These are phyloP conservation scores for Diversispora epigaea DNA, from an alignment of 192 early-diverging fungal genomes.

Conservation along the genomic window DNA sequence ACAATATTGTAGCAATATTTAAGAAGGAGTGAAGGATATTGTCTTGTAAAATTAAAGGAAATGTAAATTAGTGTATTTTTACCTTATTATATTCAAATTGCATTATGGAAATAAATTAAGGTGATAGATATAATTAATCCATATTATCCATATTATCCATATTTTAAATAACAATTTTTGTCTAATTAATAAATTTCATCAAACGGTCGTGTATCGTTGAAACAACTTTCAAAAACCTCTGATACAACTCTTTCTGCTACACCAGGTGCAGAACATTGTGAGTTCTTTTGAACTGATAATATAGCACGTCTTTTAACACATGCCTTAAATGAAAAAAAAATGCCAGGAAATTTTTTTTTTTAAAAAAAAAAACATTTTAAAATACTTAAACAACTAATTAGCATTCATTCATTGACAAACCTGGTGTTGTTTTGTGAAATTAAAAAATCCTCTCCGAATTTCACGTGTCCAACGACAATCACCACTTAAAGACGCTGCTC, in stretches of 20 bases:
- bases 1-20: too few species aligned
- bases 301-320: constrained; percentile 88
- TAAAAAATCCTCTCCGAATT: constrained; percentile 62
- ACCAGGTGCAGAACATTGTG: constrained; percentile 66
- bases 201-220: constrained; percentile 92
- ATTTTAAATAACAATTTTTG: too few species aligned
- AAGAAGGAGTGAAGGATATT: too few species aligned
- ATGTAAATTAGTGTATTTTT: too few species aligned
- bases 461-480: constrained; percentile 75
- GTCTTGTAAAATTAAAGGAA: too few species aligned
- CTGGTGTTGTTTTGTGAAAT: constrained; percentile 79
- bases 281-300: constrained; percentile 73
- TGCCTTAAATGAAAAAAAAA: constrained; percentile 36
- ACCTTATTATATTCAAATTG: too few species aligned
- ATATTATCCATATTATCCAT: too few species aligned
- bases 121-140: too few species aligned
- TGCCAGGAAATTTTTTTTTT: neutral
- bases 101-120: too few species aligned
- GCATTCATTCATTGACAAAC: constrained; percentile 10
- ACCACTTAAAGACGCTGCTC: constrained; percentile 76
- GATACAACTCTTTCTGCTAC: constrained; percentile 86
- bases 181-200: constrained; percentile 82
- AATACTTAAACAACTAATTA: neutral
- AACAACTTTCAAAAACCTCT: constrained; percentile 87
- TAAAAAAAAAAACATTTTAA: neutral